Evolutionary conservation across 768 basidiomycete genomes (phyloP), one percentile per base, ranked within the genome.

Genomic region (Hypholoma fasciculare): DNA sequence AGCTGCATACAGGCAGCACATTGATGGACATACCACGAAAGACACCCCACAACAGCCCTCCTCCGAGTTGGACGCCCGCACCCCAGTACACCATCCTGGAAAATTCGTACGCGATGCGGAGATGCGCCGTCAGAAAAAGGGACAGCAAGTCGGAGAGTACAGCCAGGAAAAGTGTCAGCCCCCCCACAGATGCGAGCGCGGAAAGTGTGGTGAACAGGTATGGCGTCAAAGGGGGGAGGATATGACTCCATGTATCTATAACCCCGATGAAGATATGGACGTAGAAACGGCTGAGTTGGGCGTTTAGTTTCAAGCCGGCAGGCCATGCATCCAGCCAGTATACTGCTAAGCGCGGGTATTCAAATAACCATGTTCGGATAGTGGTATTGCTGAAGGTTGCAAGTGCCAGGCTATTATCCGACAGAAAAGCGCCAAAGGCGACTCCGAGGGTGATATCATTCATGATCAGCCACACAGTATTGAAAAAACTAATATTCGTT

Each of bases 291-390:
- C 93, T 92, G n/a, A 99, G 81, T 64, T 98, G 92, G 0, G 93
- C 92, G 67, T 98, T 98, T 52, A 99, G 86, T 72, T 99, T 99
- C 40, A 99, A 75, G 1, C 97, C 96, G 1, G 88, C 94, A 0
- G 96, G 96, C 96, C 96, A 98, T 59, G 90, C 85, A 69, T 97
- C 90, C 12, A 99, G 79, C 96, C 95, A 98, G 1, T 78, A 64
- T 2, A 98, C 76, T 0, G 81, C 77, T 14, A 48, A 52, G 13
- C 61, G 58, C 6, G 69, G 69, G 26, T 63, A 39, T 27, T 63
- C 50, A 23, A 68, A 65, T 1, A 86, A 67, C 58, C 77, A 73
- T 34, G 59, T 57, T 76, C 82, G 60, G 36, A 39, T 27, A 39
- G n/a, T n/a, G 48, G 30, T 42, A 52, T 43, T 73, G 50, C 76